Percentiles rank a stretch among this genome's conserved stretches.
Evolutionary conservation across 352 stramenopile genomes (phyloP).

Genomic region (Pythium coloratum): DNA sequence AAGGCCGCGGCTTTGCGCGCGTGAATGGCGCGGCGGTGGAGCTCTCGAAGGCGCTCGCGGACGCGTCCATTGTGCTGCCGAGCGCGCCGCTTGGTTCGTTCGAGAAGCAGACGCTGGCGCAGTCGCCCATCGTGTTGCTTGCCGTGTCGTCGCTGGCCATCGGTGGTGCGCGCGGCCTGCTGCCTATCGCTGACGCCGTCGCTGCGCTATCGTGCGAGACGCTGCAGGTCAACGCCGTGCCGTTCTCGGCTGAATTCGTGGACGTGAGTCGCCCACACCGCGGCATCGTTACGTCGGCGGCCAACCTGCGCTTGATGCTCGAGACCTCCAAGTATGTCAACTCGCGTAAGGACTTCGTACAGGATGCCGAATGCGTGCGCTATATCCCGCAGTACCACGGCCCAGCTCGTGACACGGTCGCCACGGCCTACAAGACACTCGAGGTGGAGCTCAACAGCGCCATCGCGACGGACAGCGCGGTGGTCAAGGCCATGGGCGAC

Average conservation of each 20-base stretch:
- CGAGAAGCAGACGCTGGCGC: conserved; percentile 42
- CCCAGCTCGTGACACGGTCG: conserved; percentile 64
- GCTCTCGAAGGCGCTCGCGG: conserved; percentile 27
- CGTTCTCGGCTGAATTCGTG: conserved; percentile 87
- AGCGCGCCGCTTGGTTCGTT: conserved; percentile 31
- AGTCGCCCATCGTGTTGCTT: conserved; percentile 46
- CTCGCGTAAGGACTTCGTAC: conserved; percentile 37
- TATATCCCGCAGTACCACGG: conserved; percentile 87
- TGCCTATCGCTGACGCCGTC: conserved; percentile 71
- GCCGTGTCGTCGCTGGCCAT: conserved; percentile 55
- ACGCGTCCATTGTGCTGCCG: conserved; percentile 39
- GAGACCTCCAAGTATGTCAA: conserved; percentile 87
- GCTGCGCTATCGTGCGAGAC: conserved; percentile 85
- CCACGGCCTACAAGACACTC: conserved; percentile 65
- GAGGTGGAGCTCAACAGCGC: conserved; percentile 73
- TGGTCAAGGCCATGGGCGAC: conserved; percentile 24
- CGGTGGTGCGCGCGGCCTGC: conserved; percentile 58
- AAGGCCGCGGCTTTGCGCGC: conserved; percentile 33
- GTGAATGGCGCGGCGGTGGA: conserved; percentile 14
- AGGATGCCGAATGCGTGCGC: conserved; percentile 45
- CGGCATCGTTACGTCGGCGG: conserved; percentile 82
- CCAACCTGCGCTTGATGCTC: conserved; percentile 86
- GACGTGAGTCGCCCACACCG: conserved; percentile 81
- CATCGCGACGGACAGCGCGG: conserved; percentile 34
- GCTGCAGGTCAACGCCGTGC: conserved; percentile 50